Evolutionary conservation across 2,329 filamentous ascomycete genomes (phyloP).

Genomic region (Chrysosporium queenslandicum): DNA sequence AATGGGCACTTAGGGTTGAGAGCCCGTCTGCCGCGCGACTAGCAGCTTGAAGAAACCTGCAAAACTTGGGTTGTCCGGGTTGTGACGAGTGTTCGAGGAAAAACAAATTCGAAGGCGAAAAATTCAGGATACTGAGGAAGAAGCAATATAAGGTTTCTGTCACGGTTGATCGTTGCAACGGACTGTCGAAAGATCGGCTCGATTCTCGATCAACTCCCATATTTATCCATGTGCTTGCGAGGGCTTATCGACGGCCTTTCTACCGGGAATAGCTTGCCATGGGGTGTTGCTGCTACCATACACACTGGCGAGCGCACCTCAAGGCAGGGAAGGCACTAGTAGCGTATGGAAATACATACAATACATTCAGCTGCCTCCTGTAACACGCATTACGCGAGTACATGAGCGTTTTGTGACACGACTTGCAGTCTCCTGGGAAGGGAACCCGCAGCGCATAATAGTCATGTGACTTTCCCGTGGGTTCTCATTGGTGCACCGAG

Average conservation of each 20-base stretch:
- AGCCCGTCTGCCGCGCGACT: slow-evolving; percentile 10
- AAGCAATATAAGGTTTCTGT: no score
- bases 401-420: neutral
- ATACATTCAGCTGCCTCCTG: neutral
- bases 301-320: no score
- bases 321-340: no score
- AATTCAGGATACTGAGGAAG: neutral
- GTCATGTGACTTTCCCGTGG: slow-evolving; percentile 12
- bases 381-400: no score
- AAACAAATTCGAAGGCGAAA: neutral
- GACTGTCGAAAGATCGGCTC: neutral
- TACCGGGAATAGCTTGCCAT: no score
- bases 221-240: neutral
- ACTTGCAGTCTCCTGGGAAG: neutral
- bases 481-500: neutral
- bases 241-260: neutral
- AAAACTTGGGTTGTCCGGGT: neutral
- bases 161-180: neutral
- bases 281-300: no score
- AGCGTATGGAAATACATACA: no score
- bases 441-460: slow-evolving; percentile 12
- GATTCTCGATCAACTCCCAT: neutral
- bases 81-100: neutral
- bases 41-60: neutral
- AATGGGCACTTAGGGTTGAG: neutral